phyloP scores from a whole-genome alignment of 441 rosid genomes.

The Arabidopsis lyrata region DNA sequence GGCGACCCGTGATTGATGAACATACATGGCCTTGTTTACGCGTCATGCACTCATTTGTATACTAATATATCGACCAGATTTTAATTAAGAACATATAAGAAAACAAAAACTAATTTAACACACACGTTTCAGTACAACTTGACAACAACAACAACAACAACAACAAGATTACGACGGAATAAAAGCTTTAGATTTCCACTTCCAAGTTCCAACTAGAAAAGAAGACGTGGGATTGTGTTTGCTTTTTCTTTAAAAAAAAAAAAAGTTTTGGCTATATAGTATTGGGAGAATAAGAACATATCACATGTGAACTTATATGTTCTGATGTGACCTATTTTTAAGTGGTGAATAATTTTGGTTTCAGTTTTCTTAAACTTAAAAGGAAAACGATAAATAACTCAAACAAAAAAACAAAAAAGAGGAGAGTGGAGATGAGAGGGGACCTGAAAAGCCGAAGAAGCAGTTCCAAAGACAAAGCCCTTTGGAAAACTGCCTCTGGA shows the following conservation, averaged over 20 bases:
- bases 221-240: not conserved
- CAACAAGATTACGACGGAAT: too few relatives aligned
- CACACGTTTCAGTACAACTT: not conserved
- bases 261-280: not conserved
- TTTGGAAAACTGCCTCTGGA: conserved; percentile 76
- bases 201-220: not conserved
- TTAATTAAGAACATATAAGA: not conserved
- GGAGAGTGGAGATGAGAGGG: conserved; percentile 36
- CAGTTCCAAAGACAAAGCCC: conserved; percentile 93
- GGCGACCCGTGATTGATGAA: conserved; percentile 31
- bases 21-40: conserved; percentile 25
- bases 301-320: conserved; percentile 33
- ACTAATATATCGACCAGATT: conserved; percentile 1
- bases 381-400: not conserved
- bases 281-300: conserved; percentile 4
- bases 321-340: conserved; percentile 24
- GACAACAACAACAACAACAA: not conserved
- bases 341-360: conserved; percentile 7
- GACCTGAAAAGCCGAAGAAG: conserved; percentile 96
- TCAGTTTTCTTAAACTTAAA: not conserved
- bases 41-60: conserved; percentile 16
- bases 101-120: not conserved
- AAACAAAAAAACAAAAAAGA: not conserved
- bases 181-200: too few relatives aligned
- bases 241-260: not conserved